Evolutionary conservation across 345 rosid genomes (phyloP).

Genomic region (Carallia pectinifolia): DNA sequence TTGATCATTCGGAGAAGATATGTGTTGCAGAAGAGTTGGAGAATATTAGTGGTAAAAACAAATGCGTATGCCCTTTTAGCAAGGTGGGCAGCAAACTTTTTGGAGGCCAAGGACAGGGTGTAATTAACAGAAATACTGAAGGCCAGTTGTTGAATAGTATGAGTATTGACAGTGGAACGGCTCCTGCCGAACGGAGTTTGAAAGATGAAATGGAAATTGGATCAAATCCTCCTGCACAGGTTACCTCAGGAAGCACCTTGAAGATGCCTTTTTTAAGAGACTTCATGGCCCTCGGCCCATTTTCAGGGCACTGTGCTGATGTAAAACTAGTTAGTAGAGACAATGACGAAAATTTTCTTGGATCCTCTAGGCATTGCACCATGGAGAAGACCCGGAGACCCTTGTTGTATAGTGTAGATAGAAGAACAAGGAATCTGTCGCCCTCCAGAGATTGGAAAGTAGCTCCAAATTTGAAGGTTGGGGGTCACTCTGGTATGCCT

Average conservation of each 20-base stretch:
- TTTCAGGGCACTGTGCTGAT: constrained; percentile 15
- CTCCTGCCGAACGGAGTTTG: constrained; percentile 21
- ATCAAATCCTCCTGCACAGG: constrained; percentile 9
- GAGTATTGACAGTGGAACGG: constrained; percentile 9
- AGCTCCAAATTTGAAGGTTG: constrained; percentile 24
- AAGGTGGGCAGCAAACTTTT: not conserved
- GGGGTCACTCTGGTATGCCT: constrained; percentile 24
- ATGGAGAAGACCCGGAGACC: constrained; percentile 15
- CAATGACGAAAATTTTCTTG: constrained; percentile 21
- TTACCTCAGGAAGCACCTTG: constrained; percentile 17
- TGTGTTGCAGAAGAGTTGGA: constrained; percentile 15
- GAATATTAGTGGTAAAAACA: not conserved
- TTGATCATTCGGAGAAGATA: constrained; percentile 3
- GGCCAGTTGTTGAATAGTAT: not conserved
- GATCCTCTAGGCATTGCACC: constrained; percentile 15
- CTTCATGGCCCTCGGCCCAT: constrained; percentile 28
- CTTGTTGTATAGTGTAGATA: constrained; percentile 6
- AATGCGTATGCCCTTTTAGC: constrained; percentile 1
- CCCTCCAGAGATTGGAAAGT: constrained; percentile 21
- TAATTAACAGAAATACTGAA: constrained; percentile 1
- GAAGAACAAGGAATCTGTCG: constrained; percentile 15
- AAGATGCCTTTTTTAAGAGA: constrained; percentile 26
- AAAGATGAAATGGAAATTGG: constrained; percentile 25
- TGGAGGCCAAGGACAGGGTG: constrained; percentile 7
- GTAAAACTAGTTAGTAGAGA: constrained; percentile 20